phyloP scores from a whole-genome alignment of 192 early-diverging fungal genomes.

The Ambispora gerdemannii region DNA sequence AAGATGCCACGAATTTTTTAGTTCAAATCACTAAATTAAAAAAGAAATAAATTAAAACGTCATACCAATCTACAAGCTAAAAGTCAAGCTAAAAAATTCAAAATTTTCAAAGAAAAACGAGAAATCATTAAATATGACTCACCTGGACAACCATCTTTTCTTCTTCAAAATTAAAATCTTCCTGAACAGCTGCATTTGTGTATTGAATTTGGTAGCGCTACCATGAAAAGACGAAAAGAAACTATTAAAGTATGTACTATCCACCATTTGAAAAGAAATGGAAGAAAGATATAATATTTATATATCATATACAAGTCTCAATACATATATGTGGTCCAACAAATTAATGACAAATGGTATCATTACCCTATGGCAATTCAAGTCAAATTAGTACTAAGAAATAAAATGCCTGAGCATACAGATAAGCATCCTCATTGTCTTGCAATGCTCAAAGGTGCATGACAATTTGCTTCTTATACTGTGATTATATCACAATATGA shows the following conservation, averaged over 20 bases:
- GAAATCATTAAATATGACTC: not conserved
- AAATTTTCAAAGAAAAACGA: not conserved
- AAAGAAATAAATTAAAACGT: no score
- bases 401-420: no score
- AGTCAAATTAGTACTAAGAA: no score
- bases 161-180: not conserved
- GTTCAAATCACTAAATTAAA: no score
- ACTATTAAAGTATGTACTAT: not conserved
- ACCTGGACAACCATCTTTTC: not conserved
- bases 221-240: not conserved
- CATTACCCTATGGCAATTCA: not conserved
- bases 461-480: not conserved
- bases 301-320: not conserved
- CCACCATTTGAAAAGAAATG: not conserved
- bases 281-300: not conserved
- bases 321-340: not conserved
- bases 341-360: not conserved
- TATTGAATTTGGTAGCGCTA: not conserved
- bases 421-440: no score
- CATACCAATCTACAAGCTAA: no score
- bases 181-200: no score
- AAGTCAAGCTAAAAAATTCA: no score
- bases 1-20: no score
- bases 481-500: constrained; percentile 8
- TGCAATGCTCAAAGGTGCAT: no score